Conservation (phyloP, 441 rosid genomes). For the Corymbia calophylla region DNA sequence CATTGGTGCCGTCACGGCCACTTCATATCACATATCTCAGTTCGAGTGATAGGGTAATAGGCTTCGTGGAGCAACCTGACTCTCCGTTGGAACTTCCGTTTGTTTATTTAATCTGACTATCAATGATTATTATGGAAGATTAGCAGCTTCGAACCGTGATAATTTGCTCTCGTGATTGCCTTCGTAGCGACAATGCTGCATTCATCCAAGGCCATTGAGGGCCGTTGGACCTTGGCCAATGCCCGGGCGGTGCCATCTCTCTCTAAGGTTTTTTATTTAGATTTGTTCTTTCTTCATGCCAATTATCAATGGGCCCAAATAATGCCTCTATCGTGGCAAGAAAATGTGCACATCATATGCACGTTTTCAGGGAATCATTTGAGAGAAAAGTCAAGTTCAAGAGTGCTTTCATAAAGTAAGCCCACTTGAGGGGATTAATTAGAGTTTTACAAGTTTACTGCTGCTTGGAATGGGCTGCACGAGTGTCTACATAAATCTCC, state of each 20-base stretch:
- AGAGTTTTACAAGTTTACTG: too few relatives aligned
- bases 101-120: not conserved
- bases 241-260: not conserved
- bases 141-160: not conserved
- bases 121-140: not conserved
- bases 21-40: not conserved
- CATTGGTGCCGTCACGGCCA: fast-evolving
- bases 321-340: too few relatives aligned
- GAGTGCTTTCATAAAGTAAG: too few relatives aligned
- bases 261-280: too few relatives aligned
- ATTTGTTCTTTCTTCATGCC: too few relatives aligned
- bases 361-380: too few relatives aligned
- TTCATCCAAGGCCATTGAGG: not conserved
- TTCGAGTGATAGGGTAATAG: not conserved
- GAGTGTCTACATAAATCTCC: too few relatives aligned
- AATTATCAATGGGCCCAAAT: too few relatives aligned
- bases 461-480: too few relatives aligned
- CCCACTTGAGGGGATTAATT: too few relatives aligned
- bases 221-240: not conserved
- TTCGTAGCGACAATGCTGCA: not conserved
- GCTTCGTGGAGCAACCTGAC: not conserved
- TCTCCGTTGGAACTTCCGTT: not conserved
- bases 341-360: too few relatives aligned
- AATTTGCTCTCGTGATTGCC: not conserved
- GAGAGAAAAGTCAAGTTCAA: too few relatives aligned